A percentile compares a stretch with the other conserved stretches of the same genome.
Evolutionary conservation across 1,139 yeast species (phyloP).

Genomic region (Magnusiomyces tetraspermus): DNA sequence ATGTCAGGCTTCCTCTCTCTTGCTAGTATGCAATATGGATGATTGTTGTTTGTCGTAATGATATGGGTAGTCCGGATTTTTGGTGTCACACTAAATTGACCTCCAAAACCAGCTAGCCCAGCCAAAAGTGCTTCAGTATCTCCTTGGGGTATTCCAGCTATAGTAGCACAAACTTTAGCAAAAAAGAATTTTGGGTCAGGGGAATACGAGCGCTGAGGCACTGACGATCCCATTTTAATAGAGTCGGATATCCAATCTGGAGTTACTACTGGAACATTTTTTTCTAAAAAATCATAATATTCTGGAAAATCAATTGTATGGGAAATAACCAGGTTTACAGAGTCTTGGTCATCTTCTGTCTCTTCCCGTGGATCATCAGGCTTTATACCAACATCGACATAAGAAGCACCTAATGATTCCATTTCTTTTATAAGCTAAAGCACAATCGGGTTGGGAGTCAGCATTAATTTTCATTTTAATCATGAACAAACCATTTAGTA

Average conservation of each 20-base stretch:
- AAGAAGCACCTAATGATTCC: neutral
- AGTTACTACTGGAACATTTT: slow-evolving; percentile 61
- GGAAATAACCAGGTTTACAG: slow-evolving; percentile 46
- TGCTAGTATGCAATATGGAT: slow-evolving; percentile 33
- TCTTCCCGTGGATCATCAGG: neutral
- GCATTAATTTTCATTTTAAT: neutral
- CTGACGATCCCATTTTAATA: slow-evolving; percentile 36
- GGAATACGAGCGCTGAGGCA: slow-evolving; percentile 43
- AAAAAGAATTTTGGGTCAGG: slow-evolving; percentile 65
- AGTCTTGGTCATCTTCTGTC: neutral
- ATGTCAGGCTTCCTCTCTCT: slow-evolving; percentile 31
- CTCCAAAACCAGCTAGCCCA: slow-evolving; percentile 67
- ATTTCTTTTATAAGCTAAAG: neutral
- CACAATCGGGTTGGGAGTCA: neutral
- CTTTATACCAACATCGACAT: neutral
- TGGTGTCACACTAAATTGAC: slow-evolving; percentile 54
- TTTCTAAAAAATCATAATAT: slow-evolving; percentile 41
- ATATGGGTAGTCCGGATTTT: slow-evolving; percentile 72
- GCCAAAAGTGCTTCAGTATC: slow-evolving; percentile 60
- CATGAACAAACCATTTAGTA: neutral
- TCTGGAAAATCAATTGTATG: slow-evolving; percentile 46
- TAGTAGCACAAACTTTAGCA: slow-evolving; percentile 51
- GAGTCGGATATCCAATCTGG: slow-evolving; percentile 56
- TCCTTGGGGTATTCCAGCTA: slow-evolving; percentile 48
- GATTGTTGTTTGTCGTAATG: slow-evolving; percentile 46